A percentile compares a stretch with the other conserved stretches of the same genome.
Evolutionary conservation across 495 filamentous ascomycete genomes (phyloP).

Genomic region (Alectoria sarmentosa): DNA sequence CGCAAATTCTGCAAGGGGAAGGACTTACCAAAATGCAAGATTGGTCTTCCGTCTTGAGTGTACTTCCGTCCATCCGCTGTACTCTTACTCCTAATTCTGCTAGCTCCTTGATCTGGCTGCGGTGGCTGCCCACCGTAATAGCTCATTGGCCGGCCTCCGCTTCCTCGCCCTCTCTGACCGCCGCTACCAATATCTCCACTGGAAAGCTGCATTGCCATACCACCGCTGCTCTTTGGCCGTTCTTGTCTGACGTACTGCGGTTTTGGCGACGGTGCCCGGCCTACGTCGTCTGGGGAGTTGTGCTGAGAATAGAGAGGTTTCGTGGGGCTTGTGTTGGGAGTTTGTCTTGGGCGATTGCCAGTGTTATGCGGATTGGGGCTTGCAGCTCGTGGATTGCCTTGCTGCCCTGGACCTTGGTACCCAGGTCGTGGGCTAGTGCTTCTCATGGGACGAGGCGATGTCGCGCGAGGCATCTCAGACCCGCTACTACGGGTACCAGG

Average conservation of each 20-base stretch:
- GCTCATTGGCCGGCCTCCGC: slow-evolving; percentile 32
- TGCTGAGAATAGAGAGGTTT: slow-evolving; percentile 39
- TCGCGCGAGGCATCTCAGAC: slow-evolving; percentile 40
- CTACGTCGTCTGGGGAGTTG: slow-evolving; percentile 46
- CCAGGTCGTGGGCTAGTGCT: slow-evolving; percentile 51
- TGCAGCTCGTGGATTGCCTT: slow-evolving; percentile 24
- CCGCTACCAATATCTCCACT: slow-evolving; percentile 30
- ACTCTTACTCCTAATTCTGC: slow-evolving; percentile 66
- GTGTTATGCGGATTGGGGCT: slow-evolving; percentile 28
- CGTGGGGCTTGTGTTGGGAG: slow-evolving; percentile 23
- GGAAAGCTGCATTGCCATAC: slow-evolving; percentile 79
- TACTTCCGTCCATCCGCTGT: slow-evolving; percentile 68
- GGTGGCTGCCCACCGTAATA: slow-evolving; percentile 29
- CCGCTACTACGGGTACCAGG: slow-evolving; percentile 30
- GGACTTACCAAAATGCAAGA: slow-evolving; percentile 84
- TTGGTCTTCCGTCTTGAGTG: slow-evolving; percentile 77
- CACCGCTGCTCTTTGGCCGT: slow-evolving; percentile 58
- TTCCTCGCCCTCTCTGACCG: slow-evolving; percentile 19
- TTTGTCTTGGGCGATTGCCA: slow-evolving; percentile 17
- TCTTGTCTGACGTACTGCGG: slow-evolving; percentile 51
- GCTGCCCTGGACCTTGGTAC: slow-evolving; percentile 18
- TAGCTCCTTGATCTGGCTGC: slow-evolving; percentile 26
- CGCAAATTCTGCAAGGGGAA: neutral
- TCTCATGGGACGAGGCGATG: slow-evolving; percentile 46
- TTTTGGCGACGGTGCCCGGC: slow-evolving; percentile 52